Conservation (phyloP, 2,329 filamentous ascomycete species). For the Botryosphaeria dothidea region DNA sequence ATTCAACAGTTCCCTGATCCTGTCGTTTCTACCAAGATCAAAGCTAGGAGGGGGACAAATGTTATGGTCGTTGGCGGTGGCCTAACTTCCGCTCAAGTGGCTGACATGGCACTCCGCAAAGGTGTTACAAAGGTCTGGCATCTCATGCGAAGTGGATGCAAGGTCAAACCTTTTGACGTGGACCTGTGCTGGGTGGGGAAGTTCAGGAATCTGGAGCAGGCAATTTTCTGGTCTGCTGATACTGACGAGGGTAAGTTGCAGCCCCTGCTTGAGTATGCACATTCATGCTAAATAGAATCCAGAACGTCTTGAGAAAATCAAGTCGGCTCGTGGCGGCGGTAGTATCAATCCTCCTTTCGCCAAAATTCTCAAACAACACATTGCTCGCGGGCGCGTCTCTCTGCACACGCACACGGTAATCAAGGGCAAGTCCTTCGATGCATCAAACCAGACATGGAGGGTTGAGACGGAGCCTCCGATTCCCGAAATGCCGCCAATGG, state of each 20-base stretch:
- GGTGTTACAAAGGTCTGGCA: conserved; percentile 70
- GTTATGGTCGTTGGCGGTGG: conserved; percentile 74
- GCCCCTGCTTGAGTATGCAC: too few relatives aligned
- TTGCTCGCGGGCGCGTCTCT: conserved; percentile 52
- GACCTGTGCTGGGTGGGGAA: conserved; percentile 79
- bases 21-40: conserved; percentile 56
- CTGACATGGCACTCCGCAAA: conserved; percentile 64
- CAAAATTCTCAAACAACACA: conserved; percentile 65
- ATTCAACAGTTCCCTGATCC: conserved; percentile 60
- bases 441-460: conserved; percentile 49
- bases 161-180: conserved; percentile 77
- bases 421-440: conserved; percentile 52
- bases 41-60: conserved; percentile 54
- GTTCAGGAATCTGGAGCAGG: conserved; percentile 75
- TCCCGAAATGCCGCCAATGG: conserved; percentile 49
- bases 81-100: conserved; percentile 72
- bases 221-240: conserved; percentile 75
- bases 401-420: conserved; percentile 63
- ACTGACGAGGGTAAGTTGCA: conserved; percentile 55
- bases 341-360: conserved; percentile 70
- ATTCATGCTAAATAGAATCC: background rate
- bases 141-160: conserved; percentile 62
- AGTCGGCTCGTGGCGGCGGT: conserved; percentile 70
- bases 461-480: conserved; percentile 57
- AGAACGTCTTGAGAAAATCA: conserved; percentile 67